Evolutionary conservation across 768 basidiomycete species (phyloP).

Genomic region (Myochromella boudieri): DNA sequence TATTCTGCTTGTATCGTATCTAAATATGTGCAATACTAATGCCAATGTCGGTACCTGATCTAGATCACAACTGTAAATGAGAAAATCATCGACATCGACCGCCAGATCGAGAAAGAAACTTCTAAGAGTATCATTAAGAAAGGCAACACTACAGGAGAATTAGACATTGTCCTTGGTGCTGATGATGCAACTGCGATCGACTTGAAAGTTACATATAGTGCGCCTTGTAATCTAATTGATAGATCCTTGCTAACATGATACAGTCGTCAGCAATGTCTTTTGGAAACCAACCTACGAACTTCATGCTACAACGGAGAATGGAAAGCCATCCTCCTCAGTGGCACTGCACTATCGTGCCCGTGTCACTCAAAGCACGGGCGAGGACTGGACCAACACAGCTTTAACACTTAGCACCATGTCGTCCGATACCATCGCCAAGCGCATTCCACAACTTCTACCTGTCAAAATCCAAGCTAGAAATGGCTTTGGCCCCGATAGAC

Average conservation of each 20-base stretch:
- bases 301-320: slow-evolving; percentile 46
- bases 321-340: slow-evolving; percentile 42
- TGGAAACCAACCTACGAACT: slow-evolving; percentile 63
- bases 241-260: neutral
- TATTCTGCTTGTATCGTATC: neutral
- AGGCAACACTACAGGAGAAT: slow-evolving; percentile 31
- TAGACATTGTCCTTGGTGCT: slow-evolving; percentile 43
- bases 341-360: slow-evolving; percentile 55
- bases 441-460: slow-evolving; percentile 32
- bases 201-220: slow-evolving; percentile 55
- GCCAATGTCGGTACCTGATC: neutral
- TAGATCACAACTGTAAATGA: slow-evolving; percentile 37
- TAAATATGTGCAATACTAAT: neutral
- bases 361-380: slow-evolving; percentile 55
- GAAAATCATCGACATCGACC: slow-evolving; percentile 37
- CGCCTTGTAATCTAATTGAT: slow-evolving; percentile 17
- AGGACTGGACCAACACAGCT: slow-evolving; percentile 53
- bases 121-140: slow-evolving; percentile 32
- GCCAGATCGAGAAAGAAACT: slow-evolving; percentile 36
- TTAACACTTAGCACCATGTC: slow-evolving; percentile 54
- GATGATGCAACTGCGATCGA: slow-evolving; percentile 36
- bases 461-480: slow-evolving; percentile 27
- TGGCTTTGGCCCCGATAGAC: neutral
- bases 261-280: slow-evolving; percentile 50
- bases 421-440: slow-evolving; percentile 30